Percentiles rank a stretch among this genome's conserved stretches.
These are phyloP conservation scores for Tricholoma saponaceum DNA, from an alignment of 768 basidiomycete species.

Conservation along the genomic window DNA sequence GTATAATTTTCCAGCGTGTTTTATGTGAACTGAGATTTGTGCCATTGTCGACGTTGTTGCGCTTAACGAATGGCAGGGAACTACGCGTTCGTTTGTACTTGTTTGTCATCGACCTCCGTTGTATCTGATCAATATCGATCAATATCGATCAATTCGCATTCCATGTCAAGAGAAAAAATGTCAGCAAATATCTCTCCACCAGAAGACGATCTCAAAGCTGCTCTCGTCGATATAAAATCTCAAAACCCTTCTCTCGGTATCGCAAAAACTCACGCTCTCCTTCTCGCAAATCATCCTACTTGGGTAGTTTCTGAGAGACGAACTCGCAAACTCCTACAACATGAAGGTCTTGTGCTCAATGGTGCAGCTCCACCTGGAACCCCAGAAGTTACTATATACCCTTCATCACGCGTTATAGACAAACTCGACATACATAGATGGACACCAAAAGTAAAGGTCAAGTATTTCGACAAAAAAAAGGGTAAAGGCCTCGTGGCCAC, in stretches of 20 bases:
- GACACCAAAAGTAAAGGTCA: conserved; percentile 62
- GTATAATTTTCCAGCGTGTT: conserved; percentile 83
- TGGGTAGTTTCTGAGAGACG: conserved; percentile 88
- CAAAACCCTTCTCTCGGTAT: conserved; percentile 66
- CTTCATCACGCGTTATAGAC: conserved; percentile 60
- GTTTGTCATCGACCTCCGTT: not conserved
- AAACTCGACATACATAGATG: conserved; percentile 59
- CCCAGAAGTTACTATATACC: conserved; percentile 34
- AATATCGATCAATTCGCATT: too few relatives aligned
- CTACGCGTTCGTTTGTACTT: conserved; percentile 6
- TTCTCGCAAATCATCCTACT: conserved; percentile 54
- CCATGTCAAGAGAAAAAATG: not conserved
- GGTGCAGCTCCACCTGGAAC: conserved; percentile 11
- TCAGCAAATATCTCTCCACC: conserved; percentile 34
- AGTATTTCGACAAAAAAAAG: conserved; percentile 62
- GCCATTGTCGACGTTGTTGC: too few relatives aligned
- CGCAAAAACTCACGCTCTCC: conserved; percentile 60
- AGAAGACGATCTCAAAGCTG: conserved; percentile 59
- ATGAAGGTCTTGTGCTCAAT: conserved; percentile 43
- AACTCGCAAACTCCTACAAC: conserved; percentile 65
- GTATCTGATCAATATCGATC: not conserved
- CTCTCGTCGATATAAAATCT: conserved; percentile 50
- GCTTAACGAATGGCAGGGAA: not conserved
- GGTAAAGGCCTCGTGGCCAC: conserved; percentile 83
- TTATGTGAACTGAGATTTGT: conserved; percentile 73